Evolutionary conservation across 805 yeast species (phyloP), one percentile per base, ranked within the genome.

Genomic region (Sungouiella thailandica): DNA sequence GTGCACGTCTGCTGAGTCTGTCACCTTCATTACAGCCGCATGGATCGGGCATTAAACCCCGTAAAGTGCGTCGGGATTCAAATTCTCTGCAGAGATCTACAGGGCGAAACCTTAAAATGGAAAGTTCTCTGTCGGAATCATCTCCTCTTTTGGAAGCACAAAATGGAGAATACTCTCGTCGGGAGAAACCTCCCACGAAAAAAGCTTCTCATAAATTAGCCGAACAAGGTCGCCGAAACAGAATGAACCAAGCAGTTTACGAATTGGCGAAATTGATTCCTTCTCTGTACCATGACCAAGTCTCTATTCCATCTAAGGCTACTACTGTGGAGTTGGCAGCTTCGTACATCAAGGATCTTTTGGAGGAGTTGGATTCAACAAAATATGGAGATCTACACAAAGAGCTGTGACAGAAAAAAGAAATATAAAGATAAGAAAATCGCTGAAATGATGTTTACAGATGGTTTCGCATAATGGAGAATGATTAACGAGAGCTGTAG

Each of bases 241-340:
- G 98, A 42, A 83, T 90, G 80, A 93, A 93, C 56, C 62, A 68
- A 36, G 97, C 97, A 0, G 78, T 90, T 19, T 77, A 76, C 28
- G 95, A 85, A 27, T 64, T 90, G 38, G 80, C 81, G 7, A 49
- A 65, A 7, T 59, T 87, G 41, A 70, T 90, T 15, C 94, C 95
- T 0, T 74, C 78, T 5, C 56, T 57, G 16, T 62, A 77, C 47
- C 76, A 71, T 36, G 81, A 74, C 23, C 69, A 74, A 10, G 73
- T 76, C 10, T 45, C 65, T 3, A 80, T 84, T 22, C 94, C 94
- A 1, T 81, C 94, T 17, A 90, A 90, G 52, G 97, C 97, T 2
- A 88, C 95, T 2, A 90, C 97, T 0, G 96, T 93, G 3, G 98
- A 90, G 56, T 65, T 87, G 50, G 96, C 96, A 0, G 78, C 83